Conservation (phyloP, 768 basidiomycete species). For the Mycena capillaripes region DNA sequence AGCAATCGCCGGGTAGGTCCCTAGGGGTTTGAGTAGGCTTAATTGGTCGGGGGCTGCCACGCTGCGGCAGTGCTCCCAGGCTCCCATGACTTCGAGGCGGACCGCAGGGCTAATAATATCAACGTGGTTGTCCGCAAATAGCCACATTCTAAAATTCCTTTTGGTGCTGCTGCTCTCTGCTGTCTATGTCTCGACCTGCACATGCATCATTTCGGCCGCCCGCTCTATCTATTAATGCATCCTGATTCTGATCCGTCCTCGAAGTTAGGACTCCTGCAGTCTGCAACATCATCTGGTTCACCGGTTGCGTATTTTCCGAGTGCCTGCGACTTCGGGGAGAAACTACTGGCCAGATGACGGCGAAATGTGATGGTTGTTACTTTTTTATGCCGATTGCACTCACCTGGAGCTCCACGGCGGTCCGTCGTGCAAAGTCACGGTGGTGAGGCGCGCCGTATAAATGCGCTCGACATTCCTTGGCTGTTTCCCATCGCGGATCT, state of each 20-base stretch:
- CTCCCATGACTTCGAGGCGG: neutral
- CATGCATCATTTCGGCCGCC: neutral
- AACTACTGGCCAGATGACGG: constrained; percentile 13
- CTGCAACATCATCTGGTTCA: neutral
- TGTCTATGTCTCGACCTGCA: neutral
- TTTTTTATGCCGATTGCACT: constrained; percentile 3
- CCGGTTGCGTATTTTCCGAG: constrained; percentile 1
- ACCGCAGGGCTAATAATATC: constrained; percentile 5
- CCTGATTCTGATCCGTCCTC: neutral
- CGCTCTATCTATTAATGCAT: neutral
- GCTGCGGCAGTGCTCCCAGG: too few species aligned
- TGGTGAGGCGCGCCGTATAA: neutral
- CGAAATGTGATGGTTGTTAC: neutral
- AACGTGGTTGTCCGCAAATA: neutral
- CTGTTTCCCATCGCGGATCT: neutral
- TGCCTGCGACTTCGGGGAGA: constrained; percentile 11
- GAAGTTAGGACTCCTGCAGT: neutral
- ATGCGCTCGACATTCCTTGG: too few species aligned
- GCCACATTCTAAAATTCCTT: neutral
- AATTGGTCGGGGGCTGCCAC: too few species aligned
- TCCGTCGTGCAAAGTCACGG: constrained; percentile 18
- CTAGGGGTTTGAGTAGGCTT: too few species aligned
- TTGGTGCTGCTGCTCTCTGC: neutral
- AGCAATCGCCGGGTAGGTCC: neutral
- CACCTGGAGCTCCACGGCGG: constrained; percentile 13